Evolutionary conservation across 345 rosid species (phyloP).

Genomic region (Populus davidiana): DNA sequence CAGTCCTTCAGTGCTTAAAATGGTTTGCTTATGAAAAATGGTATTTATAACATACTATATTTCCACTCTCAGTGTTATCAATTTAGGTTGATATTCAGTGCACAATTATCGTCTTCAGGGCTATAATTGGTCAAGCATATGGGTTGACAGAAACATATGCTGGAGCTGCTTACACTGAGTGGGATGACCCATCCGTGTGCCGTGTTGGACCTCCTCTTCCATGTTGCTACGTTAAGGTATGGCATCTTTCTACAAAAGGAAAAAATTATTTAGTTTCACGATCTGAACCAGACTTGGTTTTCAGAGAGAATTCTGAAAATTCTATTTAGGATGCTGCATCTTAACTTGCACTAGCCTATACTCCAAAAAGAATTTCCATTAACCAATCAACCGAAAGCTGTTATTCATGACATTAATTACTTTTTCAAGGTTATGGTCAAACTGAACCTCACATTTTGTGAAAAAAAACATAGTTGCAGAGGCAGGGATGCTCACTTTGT

Average conservation of each 20-base stretch:
- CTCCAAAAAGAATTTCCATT: background rate
- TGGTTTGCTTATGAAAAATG: background rate
- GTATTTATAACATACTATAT: background rate
- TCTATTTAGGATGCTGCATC: background rate
- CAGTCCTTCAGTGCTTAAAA: background rate
- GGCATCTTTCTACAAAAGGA: background rate
- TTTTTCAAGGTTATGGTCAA: background rate
- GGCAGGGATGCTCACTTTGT: background rate
- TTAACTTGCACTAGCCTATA: background rate
- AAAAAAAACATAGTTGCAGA: background rate
- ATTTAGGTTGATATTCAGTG: slow-evolving; percentile 14
- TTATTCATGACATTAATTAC: background rate
- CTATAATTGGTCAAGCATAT: slow-evolving; percentile 84
- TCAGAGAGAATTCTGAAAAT: background rate
- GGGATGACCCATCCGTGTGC: slow-evolving; percentile 68
- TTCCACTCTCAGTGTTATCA: background rate
- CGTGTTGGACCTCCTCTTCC: slow-evolving; percentile 94
- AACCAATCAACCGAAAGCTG: slow-evolving; percentile 1
- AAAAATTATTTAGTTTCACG: background rate
- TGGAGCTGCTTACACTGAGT: slow-evolving; percentile 79
- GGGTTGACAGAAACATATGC: slow-evolving; percentile 96
- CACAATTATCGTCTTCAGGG: slow-evolving; percentile 36
- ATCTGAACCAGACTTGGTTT: background rate
- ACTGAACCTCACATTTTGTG: background rate
- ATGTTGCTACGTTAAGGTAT: slow-evolving; percentile 71